Base-by-base conservation (phyloP, 75 land plant species). In the Adiantum capillusveneris region DNA sequence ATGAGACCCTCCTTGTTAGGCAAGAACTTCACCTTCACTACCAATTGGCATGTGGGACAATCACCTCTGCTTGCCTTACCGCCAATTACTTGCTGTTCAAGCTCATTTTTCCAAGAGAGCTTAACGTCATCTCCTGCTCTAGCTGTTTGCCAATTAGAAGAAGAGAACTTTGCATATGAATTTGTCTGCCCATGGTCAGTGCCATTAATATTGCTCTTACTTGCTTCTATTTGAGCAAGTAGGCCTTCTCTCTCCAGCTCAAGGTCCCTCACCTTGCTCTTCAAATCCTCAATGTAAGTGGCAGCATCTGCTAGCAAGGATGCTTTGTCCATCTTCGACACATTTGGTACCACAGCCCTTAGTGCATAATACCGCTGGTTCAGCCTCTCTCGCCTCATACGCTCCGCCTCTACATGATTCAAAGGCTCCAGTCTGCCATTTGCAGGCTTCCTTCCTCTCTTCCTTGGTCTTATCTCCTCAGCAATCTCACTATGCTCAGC, bases 321-420 rank as follows among this genome's bases (percentile, higher is more conserved):
- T 18, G 86, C 81, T 51, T 82, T 78, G 72, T 78, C 73, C 86
- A 77, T 83, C 65, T 78, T 61, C 13, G 82, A 79, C 57, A 78
- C 85, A 54, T 79, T 79, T 2, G 79, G 82, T 11, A 83, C 86
- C 39, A 83, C 81, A 11, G 82, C 63, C 21, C 86, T 67, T 1
- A 83, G 68, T 0, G 86, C 82, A 59, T 83, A 75, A 71, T 79
- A 83, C 17, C 76, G 69, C 49, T 72, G 70, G 74, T 83, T 83
- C 18, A 79, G 70, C 67, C 79, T 79, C 79, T 83, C 86, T 28
- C 82, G 49, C 59, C 86, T 34, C 72, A 72, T 79, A 55, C 82
- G 57, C 73, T 83, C 82, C 21, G 86, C 82, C 55, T 83, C 81
- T 12, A 83, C 82, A 42, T 84, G 87, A 65, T 77, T 77, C 21